A percentile compares a stretch with the other conserved stretches of the same genome.
Evolutionary conservation across 192 early-diverging fungal genomes (phyloP).

Genomic region (Irineochytrium annulatum): DNA sequence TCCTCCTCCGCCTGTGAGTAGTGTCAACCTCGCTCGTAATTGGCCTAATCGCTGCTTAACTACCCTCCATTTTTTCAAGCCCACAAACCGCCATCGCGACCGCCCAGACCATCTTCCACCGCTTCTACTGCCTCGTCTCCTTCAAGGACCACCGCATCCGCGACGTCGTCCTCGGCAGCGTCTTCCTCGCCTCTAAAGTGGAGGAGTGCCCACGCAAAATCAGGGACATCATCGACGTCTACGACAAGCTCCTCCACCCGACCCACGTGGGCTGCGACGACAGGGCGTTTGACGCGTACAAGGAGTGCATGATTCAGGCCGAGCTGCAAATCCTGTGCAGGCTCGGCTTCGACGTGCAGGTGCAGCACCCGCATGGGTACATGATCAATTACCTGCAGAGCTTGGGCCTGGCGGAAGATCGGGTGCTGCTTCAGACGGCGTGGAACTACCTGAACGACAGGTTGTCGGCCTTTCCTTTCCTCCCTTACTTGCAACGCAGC

Average conservation of each 20-base stretch:
- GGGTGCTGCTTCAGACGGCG: constrained; percentile 72
- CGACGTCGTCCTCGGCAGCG: constrained; percentile 38
- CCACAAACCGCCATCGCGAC: constrained; percentile 95
- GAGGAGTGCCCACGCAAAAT: constrained; percentile 79
- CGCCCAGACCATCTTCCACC: constrained; percentile 88
- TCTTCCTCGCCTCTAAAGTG: constrained; percentile 49
- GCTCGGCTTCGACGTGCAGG: constrained; percentile 93
- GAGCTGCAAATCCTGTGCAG: constrained; percentile 87
- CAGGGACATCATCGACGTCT: constrained; percentile 78
- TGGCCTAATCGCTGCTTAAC: background rate
- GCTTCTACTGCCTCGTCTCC: constrained; percentile 82
- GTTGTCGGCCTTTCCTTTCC: constrained; percentile 30
- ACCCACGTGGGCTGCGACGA: background rate
- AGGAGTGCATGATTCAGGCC: constrained; percentile 71
- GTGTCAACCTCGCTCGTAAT: background rate
- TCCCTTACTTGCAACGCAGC: background rate
- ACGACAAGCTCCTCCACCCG: constrained; percentile 43
- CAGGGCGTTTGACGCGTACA: constrained; percentile 71
- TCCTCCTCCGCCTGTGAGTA: constrained; percentile 72
- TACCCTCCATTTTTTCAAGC: constrained; percentile 34
- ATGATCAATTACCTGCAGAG: constrained; percentile 90
- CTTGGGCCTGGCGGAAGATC: constrained; percentile 68
- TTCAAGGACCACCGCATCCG: constrained; percentile 65
- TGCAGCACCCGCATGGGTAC: constrained; percentile 91
- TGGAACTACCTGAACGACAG: constrained; percentile 96